A percentile compares a stretch with the other conserved stretches of the same genome.
Conservation (phyloP, 169 alveolate genomes). For the Toxoplasma gondii region DNA sequence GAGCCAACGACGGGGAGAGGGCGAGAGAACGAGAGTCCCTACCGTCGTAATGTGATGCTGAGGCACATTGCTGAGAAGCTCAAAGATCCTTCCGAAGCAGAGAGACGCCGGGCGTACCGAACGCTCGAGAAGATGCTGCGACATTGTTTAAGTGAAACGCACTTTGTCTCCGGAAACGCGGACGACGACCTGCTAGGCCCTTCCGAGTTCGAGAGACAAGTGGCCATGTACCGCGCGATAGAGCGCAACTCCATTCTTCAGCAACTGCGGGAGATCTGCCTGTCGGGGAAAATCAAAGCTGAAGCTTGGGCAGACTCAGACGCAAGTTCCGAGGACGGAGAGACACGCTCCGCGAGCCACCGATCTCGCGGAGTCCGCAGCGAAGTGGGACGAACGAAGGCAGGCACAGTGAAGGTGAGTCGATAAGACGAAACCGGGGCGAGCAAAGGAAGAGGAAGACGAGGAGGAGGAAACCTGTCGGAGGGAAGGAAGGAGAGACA, state of each 20-base stretch:
- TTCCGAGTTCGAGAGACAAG: not conserved
- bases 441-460: not conserved
- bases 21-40: not conserved
- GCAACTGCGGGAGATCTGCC: not conserved
- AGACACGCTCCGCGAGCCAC: not conserved
- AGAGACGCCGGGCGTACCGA: not conserved
- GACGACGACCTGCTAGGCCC: conserved; percentile 3
- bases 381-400: not conserved
- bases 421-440: not conserved
- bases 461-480: no score
- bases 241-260: not conserved
- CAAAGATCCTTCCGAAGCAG: not conserved
- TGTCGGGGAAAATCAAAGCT: not conserved
- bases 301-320: not conserved
- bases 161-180: not conserved
- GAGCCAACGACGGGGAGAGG: not conserved
- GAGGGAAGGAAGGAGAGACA: not conserved
- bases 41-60: not conserved
- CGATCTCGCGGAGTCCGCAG: not conserved
- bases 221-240: conserved; percentile 6
- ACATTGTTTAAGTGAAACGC: not conserved
- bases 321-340: not conserved
- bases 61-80: not conserved
- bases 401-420: not conserved
- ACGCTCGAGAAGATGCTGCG: conserved; percentile 1